Evolutionary conservation across 768 basidiomycete genomes (phyloP), one percentile per base, ranked within the genome.

Genomic region (Suillus variegatus): DNA sequence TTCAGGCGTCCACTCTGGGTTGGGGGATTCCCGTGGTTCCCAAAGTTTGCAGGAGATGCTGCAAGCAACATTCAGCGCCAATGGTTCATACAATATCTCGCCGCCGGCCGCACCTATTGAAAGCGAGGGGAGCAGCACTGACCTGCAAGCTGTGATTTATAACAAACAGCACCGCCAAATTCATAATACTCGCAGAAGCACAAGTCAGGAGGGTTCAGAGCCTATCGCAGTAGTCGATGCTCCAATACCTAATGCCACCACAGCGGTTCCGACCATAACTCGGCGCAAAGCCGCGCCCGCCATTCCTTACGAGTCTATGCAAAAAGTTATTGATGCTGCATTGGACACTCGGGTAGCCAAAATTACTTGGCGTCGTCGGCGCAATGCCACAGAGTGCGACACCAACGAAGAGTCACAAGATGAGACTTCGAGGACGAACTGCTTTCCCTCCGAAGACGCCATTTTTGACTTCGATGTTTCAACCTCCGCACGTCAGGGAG

Each of bases 331-430:
- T 28, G 56, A 63, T 61, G 56, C 56, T 57, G 56, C 62, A 40
- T 40, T 63, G 38, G 62, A 41, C 22, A 63, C 62, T n/a, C 62
- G 56, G 38, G 56, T 61, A 40, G 62, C 56, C 54, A 60, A 6
- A 38, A 40, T 63, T 6, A 20, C 32, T 36, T 61, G 55, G 62
- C 51, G 18, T 60, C 25, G 40, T 18, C 40, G 25, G 25, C 18
- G 57, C 9, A 10, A 41, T 60, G 4, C 18, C 18, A 12, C 57
- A 60, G 12, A 10, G 40, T 20, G 20, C 14, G 16, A 10, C 25
- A 41, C 40, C 10, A 12, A 28, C 3, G 25, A 20, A 60, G 6
- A 25, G 22, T 20, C 57, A 40, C 57, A 60, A 5, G 25, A 28
- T 25, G 25, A 5, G 18, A 22, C 16, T 60, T 18, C 57, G 18